Percentiles rank a stretch among this genome's conserved stretches.
phyloP scores from a whole-genome alignment of 441 rosid genomes.

The Oxalis stricta region DNA sequence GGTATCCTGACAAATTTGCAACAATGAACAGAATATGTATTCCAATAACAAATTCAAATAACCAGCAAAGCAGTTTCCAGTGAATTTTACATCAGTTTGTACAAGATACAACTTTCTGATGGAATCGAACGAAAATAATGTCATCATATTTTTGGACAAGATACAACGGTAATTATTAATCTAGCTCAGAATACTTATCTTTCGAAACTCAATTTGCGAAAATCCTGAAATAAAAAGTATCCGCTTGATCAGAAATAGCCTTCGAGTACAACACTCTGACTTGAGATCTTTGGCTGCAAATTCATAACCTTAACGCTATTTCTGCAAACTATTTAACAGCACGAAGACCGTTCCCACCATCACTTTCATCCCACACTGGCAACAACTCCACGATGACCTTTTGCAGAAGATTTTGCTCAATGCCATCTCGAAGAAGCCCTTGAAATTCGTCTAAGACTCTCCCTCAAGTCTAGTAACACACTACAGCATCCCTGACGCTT shows the following conservation, averaged over 20 bases:
- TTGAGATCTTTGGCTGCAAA: conserved; percentile 27
- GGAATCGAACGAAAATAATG: no score
- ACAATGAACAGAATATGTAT: no score
- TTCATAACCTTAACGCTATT: conserved; percentile 29
- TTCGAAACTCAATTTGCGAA: no score
- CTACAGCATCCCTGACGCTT: conserved; percentile 42
- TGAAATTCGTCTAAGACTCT: conserved; percentile 30
- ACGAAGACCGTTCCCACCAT: conserved; percentile 7
- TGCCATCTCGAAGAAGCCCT: conserved; percentile 35
- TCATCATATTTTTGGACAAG: no score
- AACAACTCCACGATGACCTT: conserved; percentile 55
- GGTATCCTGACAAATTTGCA: no score
- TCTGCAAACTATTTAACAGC: conserved; percentile 21
- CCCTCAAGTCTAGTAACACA: conserved; percentile 58
- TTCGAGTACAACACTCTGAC: conserved; percentile 43
- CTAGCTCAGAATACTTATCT: no score
- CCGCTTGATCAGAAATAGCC: conserved; percentile 29
- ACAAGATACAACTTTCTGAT: no score
- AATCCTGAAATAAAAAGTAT: no score
- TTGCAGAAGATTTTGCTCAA: conserved; percentile 41
- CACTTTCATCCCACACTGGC: conserved; percentile 39
- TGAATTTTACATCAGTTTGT: no score
- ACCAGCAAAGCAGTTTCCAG: no score
- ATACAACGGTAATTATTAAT: no score
- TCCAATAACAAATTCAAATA: no score